phyloP scores from a whole-genome alignment of 176 grass and related monocot species.

The Phyllostachys edulis region DNA sequence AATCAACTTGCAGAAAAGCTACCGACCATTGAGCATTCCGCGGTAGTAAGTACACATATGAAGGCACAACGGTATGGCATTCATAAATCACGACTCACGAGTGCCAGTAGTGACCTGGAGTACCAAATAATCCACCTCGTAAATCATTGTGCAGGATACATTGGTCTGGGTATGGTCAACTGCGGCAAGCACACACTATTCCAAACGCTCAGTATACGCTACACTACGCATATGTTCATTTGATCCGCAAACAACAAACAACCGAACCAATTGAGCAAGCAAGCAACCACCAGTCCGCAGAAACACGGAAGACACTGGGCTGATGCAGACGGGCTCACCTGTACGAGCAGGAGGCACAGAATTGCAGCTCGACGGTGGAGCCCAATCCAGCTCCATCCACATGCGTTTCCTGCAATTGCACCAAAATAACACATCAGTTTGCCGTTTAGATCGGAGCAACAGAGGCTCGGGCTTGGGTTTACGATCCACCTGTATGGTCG shows the following conservation, averaged over 20 bases:
- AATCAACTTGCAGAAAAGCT: neutral
- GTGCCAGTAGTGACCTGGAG: neutral
- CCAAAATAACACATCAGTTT: constrained; percentile 16
- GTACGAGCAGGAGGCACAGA: constrained; percentile 93
- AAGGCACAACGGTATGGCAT: neutral
- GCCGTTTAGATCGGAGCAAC: constrained; percentile 19
- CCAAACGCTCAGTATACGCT: neutral
- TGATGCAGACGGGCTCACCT: constrained; percentile 36
- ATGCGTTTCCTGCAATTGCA: constrained; percentile 37
- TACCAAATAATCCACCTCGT: neutral
- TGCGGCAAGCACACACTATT: neutral
- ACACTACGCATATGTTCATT: neutral
- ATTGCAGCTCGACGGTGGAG: constrained; percentile 72
- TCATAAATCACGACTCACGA: neutral
- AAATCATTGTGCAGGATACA: neutral
- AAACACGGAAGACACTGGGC: neutral
- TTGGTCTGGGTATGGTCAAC: neutral
- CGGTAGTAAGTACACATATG: neutral
- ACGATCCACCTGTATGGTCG: constrained; percentile 36
- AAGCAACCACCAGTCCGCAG: neutral
- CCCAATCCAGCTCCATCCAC: constrained; percentile 62
- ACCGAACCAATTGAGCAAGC: neutral
- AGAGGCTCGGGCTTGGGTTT: constrained; percentile 29
- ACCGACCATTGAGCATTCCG: neutral
- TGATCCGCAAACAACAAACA: neutral